Evolutionary conservation across 2,329 filamentous ascomycete genomes (phyloP), one percentile per base, ranked within the genome.

Genomic region (Sporothrix variecibatus): DNA sequence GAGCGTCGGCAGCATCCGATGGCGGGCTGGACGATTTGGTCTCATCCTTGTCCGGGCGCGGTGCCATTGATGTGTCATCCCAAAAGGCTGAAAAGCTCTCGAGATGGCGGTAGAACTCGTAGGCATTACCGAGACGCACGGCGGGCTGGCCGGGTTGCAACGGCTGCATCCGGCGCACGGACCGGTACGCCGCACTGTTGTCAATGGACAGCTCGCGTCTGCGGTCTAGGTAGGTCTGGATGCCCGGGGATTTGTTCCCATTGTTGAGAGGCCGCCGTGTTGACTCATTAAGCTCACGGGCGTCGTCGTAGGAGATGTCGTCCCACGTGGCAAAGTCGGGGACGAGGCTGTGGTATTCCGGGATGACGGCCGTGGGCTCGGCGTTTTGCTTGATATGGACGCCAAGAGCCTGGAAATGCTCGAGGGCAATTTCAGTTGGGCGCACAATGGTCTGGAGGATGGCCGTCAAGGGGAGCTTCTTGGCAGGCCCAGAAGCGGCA

Each of bases 61-160:
- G 78, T 5, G 81, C 75, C 40, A 79, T 60, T 4, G 78, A 88
- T 0, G 89, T 87, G 78, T 92, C 90, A 43, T 90, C 87, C 90
- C 90, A 92, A 78, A 86, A 91, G 0, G 83, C 78, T 1, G 88
- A 87, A 78, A 90, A 86, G 34, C 85, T 80, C 77, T 92, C 90
- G 26, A 92, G 83, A 77, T 89, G 87, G 71, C 88, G 88, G 81
- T 87, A 92, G 80, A 92, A 91, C 80, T 91, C 90, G 77, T 91
- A 91, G 5, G 88, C 86, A 77, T 90, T 91, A 17, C 90, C 90
- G 8, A 92, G 81, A 7, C 89, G 86, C 40, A 86, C 85, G 49
- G 86, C 83, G 64, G 84, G 82, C 78, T 86, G 86, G 56, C 89
- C 90, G 56, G 85, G 85, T 46, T 85, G 84, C 12, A 60, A 64